These are phyloP conservation scores for Candida pini DNA, from an alignment of 805 yeast genomes.

Conservation along the genomic window DNA sequence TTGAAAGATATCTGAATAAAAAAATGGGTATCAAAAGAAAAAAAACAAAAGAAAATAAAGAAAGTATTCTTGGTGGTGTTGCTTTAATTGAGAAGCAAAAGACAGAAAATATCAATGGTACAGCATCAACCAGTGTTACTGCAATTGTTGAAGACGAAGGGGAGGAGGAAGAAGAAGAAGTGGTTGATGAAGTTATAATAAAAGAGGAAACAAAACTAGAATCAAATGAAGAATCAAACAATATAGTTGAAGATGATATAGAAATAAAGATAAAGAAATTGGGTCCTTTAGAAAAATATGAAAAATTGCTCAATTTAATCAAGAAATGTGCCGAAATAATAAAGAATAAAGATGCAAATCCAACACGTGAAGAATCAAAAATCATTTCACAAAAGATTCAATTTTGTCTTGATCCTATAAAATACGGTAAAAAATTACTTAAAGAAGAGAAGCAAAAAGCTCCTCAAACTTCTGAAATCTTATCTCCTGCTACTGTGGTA, in stretches of 20 bases:
- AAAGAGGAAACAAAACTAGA: constrained; percentile 2
- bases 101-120: constrained; percentile 1
- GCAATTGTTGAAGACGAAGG: constrained; percentile 2
- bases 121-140: not conserved
- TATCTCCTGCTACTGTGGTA: not conserved
- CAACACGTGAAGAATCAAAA: constrained; percentile 58
- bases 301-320: constrained; percentile 40
- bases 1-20: constrained; percentile 59
- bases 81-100: constrained; percentile 8
- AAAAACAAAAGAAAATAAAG: constrained; percentile 19
- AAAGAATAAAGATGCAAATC: constrained; percentile 33
- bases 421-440: constrained; percentile 20
- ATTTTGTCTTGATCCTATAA: constrained; percentile 53
- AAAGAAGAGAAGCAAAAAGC: constrained; percentile 8
- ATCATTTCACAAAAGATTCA: constrained; percentile 59
- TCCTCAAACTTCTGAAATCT: not conserved
- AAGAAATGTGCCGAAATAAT: constrained; percentile 44
- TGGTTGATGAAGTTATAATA: not conserved
- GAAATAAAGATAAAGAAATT: constrained; percentile 4
- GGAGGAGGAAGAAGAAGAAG: constrained; percentile 11
- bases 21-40: constrained; percentile 42
- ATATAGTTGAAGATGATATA: constrained; percentile 1
- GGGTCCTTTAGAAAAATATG: constrained; percentile 30
- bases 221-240: not conserved
- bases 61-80: constrained; percentile 6